These are phyloP conservation scores for Euphorbia lathyris DNA, from an alignment of 345 rosid species.

Conservation along the genomic window DNA sequence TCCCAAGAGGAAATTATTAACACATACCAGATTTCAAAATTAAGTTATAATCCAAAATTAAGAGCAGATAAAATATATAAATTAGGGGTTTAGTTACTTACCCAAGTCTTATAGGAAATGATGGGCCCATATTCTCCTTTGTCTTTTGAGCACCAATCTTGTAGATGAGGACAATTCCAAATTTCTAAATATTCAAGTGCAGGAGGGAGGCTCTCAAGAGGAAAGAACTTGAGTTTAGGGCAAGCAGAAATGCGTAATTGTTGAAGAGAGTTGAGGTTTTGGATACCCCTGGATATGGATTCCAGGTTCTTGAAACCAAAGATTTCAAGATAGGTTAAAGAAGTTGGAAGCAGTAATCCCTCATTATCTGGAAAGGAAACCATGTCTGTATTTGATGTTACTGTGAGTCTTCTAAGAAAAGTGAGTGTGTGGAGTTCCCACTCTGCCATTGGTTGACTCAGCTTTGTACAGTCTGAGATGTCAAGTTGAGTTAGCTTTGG, in stretches of 20 bases:
- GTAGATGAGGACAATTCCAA: conserved; percentile 21
- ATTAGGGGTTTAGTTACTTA: not conserved
- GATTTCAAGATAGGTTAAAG: conserved; percentile 16
- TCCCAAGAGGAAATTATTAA: too few species aligned
- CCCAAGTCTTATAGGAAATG: conserved; percentile 14
- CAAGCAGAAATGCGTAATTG: conserved; percentile 17
- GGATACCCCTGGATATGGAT: conserved; percentile 16
- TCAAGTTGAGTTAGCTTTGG: conserved; percentile 17
- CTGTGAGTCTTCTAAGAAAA: conserved; percentile 20
- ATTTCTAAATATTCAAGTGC: conserved; percentile 16
- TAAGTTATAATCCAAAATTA: too few species aligned
- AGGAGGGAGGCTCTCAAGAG: conserved; percentile 19
- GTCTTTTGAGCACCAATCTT: conserved; percentile 3
- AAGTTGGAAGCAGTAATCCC: conserved; percentile 23
- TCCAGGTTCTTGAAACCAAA: conserved; percentile 3
- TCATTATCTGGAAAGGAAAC: conserved; percentile 25
- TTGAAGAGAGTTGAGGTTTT: conserved; percentile 17
- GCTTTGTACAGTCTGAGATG: conserved; percentile 11
- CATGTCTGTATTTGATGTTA: conserved; percentile 1
- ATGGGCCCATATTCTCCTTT: conserved; percentile 23
- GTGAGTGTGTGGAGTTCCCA: conserved; percentile 26
- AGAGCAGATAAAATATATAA: too few species aligned
- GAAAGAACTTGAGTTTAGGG: conserved; percentile 21
- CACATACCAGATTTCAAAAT: too few species aligned
- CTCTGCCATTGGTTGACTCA: conserved; percentile 9